Evolutionary conservation across 768 basidiomycete genomes (phyloP), one percentile per base, ranked within the genome.

Genomic region (Crucibulum laeve): DNA sequence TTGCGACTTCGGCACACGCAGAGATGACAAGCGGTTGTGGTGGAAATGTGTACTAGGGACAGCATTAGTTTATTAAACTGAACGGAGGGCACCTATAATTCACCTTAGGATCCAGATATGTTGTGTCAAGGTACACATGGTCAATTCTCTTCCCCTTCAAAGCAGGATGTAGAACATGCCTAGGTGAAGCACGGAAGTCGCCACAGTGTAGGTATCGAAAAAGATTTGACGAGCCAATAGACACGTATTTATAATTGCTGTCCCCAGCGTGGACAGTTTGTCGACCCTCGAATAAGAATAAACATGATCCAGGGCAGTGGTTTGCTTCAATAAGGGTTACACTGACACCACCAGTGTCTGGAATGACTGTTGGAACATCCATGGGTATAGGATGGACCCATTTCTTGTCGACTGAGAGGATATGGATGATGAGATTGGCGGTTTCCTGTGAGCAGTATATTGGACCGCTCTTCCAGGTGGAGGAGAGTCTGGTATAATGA

Each of bases 261-360:
- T 95, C 92, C 0, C 93, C 94, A 0, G 91, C 90, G 58, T 95
- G 73, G 42, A 86, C 68, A 0, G 93, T 97, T 59, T 97, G 94
- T 32, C 64, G 76, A 4, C 96, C 95, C 64, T 97, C 91, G 53
- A 93, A 98, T 25, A 95, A 73, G 64, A 97, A 98, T 19, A 99
- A 69, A 46, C 84, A 91, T 2, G 93, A 96, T 3, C 96, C 96
- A 4, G 96, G 96, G 61, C 95, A 97, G 57, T 98, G 96, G 60
- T 99, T 98, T 7, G 95, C 96, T 55, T 96, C 91, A n/a, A 99
- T 91, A 30, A 94, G 78, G 1, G 92, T 97, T 4, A 97, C 94
- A 26, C 67, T 70, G 25, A 97, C 90, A 2, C 93, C 93, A 21
- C 81, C 80, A 0, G 91, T 91, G 51, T 88, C 65, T 1, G 95